A percentile compares a stretch with the other conserved stretches of the same genome.
These are phyloP conservation scores for Hibiscus syriacus DNA, from an alignment of 345 rosid species.

Conservation along the genomic window DNA sequence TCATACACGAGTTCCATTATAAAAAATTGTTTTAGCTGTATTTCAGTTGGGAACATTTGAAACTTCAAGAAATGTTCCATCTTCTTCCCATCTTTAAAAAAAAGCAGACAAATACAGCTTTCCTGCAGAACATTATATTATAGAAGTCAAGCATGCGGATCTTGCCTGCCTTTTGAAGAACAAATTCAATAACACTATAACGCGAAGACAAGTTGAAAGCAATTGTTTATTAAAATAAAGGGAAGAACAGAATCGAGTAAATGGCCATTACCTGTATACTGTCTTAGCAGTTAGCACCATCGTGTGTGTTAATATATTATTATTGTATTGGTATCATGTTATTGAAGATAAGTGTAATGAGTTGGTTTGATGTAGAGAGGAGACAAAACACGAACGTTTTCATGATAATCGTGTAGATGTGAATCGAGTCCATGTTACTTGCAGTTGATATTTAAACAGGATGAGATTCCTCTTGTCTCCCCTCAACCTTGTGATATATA, in stretches of 20 bases:
- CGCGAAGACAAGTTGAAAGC: not conserved
- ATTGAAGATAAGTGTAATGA: not conserved
- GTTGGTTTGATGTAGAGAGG: not conserved
- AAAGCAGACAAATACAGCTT: too few relatives aligned
- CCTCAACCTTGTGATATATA: not conserved
- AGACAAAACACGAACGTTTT: not conserved
- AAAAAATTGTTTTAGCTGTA: too few relatives aligned
- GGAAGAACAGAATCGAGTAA: not conserved
- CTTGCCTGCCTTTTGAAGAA: not conserved
- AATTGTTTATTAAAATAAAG: not conserved
- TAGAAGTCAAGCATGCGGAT: not conserved
- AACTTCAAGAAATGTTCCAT: too few relatives aligned
- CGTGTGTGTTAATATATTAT: too few relatives aligned
- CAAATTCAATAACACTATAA: not conserved
- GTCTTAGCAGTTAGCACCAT: too few relatives aligned
- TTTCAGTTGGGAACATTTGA: too few relatives aligned
- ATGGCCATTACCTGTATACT: not conserved
- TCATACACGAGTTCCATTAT: too few relatives aligned
- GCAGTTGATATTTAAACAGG: not conserved
- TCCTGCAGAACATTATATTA: too few relatives aligned
- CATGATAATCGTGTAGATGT: not conserved
- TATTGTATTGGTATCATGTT: not conserved
- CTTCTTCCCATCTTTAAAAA: too few relatives aligned
- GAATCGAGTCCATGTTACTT: not conserved
- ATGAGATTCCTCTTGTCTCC: constrained; percentile 6